phyloP scores from a whole-genome alignment of 306 rosid species.

The Cicer judaicum region DNA sequence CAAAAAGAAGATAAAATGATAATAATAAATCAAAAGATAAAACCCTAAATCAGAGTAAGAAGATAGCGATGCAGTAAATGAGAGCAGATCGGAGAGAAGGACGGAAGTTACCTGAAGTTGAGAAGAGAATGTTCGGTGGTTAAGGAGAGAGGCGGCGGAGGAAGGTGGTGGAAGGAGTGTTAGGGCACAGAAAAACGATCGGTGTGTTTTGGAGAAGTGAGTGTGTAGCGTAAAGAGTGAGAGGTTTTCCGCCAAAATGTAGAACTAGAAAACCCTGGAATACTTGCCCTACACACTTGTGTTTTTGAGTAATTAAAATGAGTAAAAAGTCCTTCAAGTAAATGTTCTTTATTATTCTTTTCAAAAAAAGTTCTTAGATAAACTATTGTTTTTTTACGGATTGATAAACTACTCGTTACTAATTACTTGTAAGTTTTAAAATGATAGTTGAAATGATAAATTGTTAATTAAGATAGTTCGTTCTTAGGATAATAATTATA shows the following conservation, averaged over 20 bases:
- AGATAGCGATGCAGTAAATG: slow-evolving; percentile 22
- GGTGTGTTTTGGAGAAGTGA: slow-evolving; percentile 32
- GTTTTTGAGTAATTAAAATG: not conserved
- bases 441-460: no score
- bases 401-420: no score
- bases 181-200: slow-evolving; percentile 39
- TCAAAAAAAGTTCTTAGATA: no score
- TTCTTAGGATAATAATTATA: no score
- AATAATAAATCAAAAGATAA: not conserved
- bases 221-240: not conserved
- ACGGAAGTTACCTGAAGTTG: slow-evolving; percentile 39
- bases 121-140: not conserved
- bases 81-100: slow-evolving; percentile 24
- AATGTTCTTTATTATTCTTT: no score
- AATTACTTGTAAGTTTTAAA: no score
- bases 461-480: no score
- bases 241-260: slow-evolving; percentile 49
- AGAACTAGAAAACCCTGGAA: slow-evolving; percentile 31
- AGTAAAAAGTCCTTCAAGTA: no score
- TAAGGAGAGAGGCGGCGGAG: not conserved
- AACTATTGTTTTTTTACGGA: no score
- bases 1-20: not conserved
- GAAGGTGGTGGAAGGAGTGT: slow-evolving; percentile 30
- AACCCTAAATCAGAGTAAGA: slow-evolving; percentile 28
- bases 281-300: not conserved